Conservation (phyloP, 116 monocot species). For the Cymodocea nodosa region DNA sequence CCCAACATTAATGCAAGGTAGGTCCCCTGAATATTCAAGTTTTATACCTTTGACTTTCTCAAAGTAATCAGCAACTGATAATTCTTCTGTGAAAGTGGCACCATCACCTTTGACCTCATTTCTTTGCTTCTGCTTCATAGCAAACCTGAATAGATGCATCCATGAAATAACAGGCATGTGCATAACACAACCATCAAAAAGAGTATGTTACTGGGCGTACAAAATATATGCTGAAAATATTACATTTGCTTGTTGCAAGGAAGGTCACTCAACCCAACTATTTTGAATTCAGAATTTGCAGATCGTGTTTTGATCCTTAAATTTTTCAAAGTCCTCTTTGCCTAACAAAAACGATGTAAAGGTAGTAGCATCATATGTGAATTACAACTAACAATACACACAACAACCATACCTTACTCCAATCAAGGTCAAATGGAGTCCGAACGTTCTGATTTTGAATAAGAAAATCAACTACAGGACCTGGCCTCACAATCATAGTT, state of each 20-base stretch:
- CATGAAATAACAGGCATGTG: too few species aligned
- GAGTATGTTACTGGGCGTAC: not conserved
- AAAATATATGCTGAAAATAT: not conserved
- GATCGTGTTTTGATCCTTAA: slow-evolving; percentile 46
- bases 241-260: slow-evolving; percentile 58
- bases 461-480: slow-evolving; percentile 77
- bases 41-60: slow-evolving; percentile 19
- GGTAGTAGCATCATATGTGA: not conserved
- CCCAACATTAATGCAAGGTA: slow-evolving; percentile 87
- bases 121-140: slow-evolving; percentile 27
- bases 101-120: slow-evolving; percentile 10
- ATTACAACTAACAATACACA: not conserved
- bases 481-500: slow-evolving; percentile 85
- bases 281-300: slow-evolving; percentile 48
- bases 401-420: slow-evolving; percentile 48
- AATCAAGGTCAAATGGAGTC: slow-evolving; percentile 55
- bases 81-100: slow-evolving; percentile 15
- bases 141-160: slow-evolving; percentile 27
- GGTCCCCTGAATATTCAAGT: slow-evolving; percentile 31
- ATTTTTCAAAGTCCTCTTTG: slow-evolving; percentile 68
- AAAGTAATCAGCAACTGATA: slow-evolving; percentile 75
- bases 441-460: slow-evolving; percentile 53
- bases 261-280: slow-evolving; percentile 74
- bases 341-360: slow-evolving; percentile 21
- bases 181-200: not conserved